phyloP scores from a whole-genome alignment of 2,329 filamentous ascomycete genomes.

The Scortechinia acanthostroma region DNA sequence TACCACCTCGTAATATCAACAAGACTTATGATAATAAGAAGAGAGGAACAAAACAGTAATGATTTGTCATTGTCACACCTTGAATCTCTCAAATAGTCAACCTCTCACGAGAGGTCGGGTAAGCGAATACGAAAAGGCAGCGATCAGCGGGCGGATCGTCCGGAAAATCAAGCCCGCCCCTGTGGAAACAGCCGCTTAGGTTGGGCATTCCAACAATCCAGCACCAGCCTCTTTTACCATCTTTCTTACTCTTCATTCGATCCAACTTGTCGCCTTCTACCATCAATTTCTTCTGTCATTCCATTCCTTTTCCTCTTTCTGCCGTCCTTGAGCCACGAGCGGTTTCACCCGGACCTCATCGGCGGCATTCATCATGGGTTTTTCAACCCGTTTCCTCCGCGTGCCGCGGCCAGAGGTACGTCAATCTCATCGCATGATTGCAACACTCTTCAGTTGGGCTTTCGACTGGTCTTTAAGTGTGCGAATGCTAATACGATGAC shows the following conservation, averaged over 20 bases:
- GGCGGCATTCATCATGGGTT: background rate
- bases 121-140: background rate
- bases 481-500: no score
- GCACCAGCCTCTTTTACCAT: background rate
- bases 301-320: background rate
- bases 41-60: no score
- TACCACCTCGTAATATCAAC: no score
- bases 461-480: no score
- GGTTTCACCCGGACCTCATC: background rate
- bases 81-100: no score
- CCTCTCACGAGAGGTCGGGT: no score
- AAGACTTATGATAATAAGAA: no score
- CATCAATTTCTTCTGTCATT: background rate
- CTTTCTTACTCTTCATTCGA: background rate
- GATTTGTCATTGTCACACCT: no score
- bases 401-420: slow-evolving; percentile 2
- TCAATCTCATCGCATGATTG: no score
- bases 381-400: slow-evolving; percentile 1
- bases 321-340: background rate
- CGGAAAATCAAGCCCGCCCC: background rate
- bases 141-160: background rate
- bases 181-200: background rate
- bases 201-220: background rate
- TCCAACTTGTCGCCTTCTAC: background rate
- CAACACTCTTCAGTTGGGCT: no score